Evolutionary conservation across 805 yeast genomes (phyloP).

Genomic region (Wickerhamiella sorbophila): DNA sequence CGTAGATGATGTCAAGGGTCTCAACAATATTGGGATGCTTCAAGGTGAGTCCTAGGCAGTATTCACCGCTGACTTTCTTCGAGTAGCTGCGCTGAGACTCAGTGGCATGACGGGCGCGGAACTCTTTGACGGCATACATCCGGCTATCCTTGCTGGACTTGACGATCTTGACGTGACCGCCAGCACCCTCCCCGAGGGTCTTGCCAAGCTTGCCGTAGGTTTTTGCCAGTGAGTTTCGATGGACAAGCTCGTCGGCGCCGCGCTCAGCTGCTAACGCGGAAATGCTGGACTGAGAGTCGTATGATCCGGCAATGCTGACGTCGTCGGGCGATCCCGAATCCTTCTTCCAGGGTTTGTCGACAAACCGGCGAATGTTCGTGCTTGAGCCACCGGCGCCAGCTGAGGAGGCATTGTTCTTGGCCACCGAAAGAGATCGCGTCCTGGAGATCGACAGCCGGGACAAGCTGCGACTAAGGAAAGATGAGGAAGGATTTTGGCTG

Average conservation of each 20-base stretch:
- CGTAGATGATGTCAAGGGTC: conserved; percentile 83
- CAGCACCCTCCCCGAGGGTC: conserved; percentile 87
- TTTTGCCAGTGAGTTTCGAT: conserved; percentile 31
- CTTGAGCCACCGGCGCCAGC: conserved; percentile 15
- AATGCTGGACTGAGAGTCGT: conserved; percentile 15
- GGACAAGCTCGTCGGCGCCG: conserved; percentile 18
- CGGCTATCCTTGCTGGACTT: conserved; percentile 50
- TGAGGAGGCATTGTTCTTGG: conserved; percentile 8
- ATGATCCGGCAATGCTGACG: conserved; percentile 12
- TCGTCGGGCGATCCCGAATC: conserved; percentile 19
- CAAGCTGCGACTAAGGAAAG: conserved; percentile 7
- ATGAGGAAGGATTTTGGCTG: not conserved
- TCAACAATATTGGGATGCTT: conserved; percentile 83
- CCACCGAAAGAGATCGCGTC: conserved; percentile 15
- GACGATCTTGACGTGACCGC: conserved; percentile 73
- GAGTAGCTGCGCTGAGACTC: conserved; percentile 79
- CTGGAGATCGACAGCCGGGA: conserved; percentile 14
- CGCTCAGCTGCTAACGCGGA: conserved; percentile 22
- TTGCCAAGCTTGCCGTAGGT: conserved; percentile 74
- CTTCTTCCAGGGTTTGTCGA: conserved; percentile 30
- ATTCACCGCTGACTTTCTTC: conserved; percentile 85
- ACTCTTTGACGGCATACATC: conserved; percentile 86
- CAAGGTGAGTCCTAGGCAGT: conserved; percentile 82
- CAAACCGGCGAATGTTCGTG: conserved; percentile 32
- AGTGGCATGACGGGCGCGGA: conserved; percentile 56